Base-by-base conservation (phyloP, 2,329 filamentous ascomycete species). In the Sporothrix dimorphospora region DNA sequence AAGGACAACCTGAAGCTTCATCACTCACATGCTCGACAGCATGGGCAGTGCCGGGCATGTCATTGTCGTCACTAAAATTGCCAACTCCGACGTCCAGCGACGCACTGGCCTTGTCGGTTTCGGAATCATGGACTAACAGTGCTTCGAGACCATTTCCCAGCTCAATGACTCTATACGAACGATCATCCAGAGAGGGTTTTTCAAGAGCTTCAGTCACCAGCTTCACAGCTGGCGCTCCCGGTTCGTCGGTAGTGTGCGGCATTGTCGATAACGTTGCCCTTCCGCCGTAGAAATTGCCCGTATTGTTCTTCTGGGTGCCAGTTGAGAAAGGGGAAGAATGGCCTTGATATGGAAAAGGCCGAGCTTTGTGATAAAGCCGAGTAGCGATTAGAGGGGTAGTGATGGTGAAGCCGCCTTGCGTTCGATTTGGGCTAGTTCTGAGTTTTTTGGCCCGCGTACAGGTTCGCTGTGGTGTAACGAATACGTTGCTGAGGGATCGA, bases 31-130 rank as follows among this genome's bases (percentile, higher is more conserved):
- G 95, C 85, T 98, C 95, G 71, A 98, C 94, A 7, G 94, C 94
- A 83, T 98, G 96, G 69, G 95, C 95, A 89, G 97, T 94, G 73
- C 96, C 94, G 16, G 94, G 94, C 89, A 98, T 94, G 77, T 94
- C 92, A 75, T 92, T 89, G 75, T 92, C 90, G 79, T 99, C 96
- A 79, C 93, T 97, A 83, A 98, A 98, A 81, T 93, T 97, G 74
- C 96, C 96, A 47, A 98, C 95, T 81, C 97, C 94, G 79, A 98
- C 94, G 80, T 98, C 96, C 79, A 98, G 90, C 68, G 95, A 92
- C 11, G 95, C 96, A 78, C 94, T 97, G 75, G 96, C 94, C 86
- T 98, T 98, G 85, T 99, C 96, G 8, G 96, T 97, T 74, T 97
- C 91, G 0, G 93, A 89, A 82, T 99, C 96, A 80, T 98, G 95